Evolutionary conservation across 2,329 filamentous ascomycete species (phyloP), one percentile per base, ranked within the genome.

Genomic region (Stagonosporopsis rhizophila): DNA sequence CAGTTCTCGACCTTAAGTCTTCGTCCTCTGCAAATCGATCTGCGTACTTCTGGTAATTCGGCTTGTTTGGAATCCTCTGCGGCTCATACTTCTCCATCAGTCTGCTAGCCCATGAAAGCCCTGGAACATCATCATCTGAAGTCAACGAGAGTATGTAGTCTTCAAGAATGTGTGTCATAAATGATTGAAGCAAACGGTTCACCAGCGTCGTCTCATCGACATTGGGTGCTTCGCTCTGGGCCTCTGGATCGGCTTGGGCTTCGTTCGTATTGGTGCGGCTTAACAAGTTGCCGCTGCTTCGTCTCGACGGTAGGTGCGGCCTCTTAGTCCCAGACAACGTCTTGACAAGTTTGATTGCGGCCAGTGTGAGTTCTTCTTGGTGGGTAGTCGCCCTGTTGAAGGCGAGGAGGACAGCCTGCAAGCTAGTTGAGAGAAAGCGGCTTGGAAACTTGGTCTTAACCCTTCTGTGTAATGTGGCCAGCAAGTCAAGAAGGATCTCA

Each of bases 381-480:
- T 84, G 83, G 8, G 81, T 70, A 2, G 79, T 79, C 52, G 85
- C 79, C 46, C 85, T 61, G 79, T 85, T 70, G 81, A 90, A 93
- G 40, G 85, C 85, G 52, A 83, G 80, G 51, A 89, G 82, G 44
- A 93, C 85, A 23, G 89, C 88, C 60, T 89, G 86, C 15, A 95
- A 79, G n/a, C 89, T 89, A 0, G 87, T 87, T 47, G 89, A 90
- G 19, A 95, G 81, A 75, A 94, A 95, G 30, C 89, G 84, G 44
- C 89, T 92, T 2, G 91, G 90, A 59, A 87, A 87, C 72, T 89
- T 90, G 6, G 91, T 91, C 76, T 89, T 87, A 70, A 95, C 87
- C 56, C 91, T 83, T 51, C 83, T 84, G 74, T 93, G 90, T 12
- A 94, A 78, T 53, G 90, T 89, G 28, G 86, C 83, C 12, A 95